A percentile compares a stretch with the other conserved stretches of the same genome.
These are phyloP conservation scores for Cucurbita ficifolia DNA, from an alignment of 306 rosid species.

Conservation along the genomic window DNA sequence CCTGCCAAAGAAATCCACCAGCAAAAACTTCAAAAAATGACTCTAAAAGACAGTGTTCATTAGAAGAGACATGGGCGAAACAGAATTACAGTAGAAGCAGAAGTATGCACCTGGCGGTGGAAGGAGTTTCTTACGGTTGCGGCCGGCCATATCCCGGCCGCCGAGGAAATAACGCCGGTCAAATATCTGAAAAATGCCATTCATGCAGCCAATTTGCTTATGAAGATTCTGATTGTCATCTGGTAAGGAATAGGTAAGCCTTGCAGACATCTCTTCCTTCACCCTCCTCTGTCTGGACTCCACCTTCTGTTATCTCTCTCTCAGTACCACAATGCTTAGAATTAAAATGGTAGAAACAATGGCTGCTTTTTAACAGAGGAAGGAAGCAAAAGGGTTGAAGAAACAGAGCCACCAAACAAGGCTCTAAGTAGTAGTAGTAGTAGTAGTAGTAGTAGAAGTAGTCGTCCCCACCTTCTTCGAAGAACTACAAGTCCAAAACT, in stretches of 20 bases:
- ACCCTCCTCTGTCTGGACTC: neutral
- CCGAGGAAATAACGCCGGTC: conserved; percentile 57
- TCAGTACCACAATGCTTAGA: neutral
- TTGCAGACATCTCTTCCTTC: conserved; percentile 47
- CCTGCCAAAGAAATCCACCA: conserved; percentile 16
- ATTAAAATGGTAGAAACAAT: neutral
- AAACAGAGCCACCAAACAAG: neutral
- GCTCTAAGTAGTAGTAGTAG: neutral
- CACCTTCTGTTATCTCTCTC: neutral
- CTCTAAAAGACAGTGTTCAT: neutral
- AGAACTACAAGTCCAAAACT: conserved; percentile 5
- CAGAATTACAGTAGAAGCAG: neutral
- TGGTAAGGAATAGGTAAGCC: conserved; percentile 24
- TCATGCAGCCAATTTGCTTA: conserved; percentile 80
- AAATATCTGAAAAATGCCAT: conserved; percentile 67
- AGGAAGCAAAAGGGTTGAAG: neutral
- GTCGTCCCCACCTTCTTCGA: neutral
- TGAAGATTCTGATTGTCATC: conserved; percentile 59
- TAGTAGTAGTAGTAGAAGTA: neutral
- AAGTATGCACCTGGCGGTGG: conserved; percentile 17
- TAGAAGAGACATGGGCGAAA: neutral
- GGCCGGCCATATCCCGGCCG: conserved; percentile 18
- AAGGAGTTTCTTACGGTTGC: conserved; percentile 26
- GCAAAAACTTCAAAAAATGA: neutral
- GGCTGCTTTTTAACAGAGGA: neutral